Conservation (phyloP, 495 filamentous ascomycete species). For the Chaetomium tenue region DNA sequence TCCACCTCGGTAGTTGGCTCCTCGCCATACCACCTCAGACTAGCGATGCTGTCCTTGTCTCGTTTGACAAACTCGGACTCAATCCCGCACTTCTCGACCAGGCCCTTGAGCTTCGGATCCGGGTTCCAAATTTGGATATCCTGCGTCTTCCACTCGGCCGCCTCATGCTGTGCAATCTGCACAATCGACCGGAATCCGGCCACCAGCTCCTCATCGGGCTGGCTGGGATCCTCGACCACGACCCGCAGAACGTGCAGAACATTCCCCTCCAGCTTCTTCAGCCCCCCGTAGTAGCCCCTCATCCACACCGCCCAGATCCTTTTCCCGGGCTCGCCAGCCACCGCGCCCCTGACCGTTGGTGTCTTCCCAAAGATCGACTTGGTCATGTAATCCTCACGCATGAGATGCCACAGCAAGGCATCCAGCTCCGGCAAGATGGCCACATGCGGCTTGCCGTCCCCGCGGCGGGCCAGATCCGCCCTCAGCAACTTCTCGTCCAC, state of each 20-base stretch:
- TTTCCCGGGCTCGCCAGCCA: constrained; percentile 48
- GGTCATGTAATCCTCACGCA: constrained; percentile 79
- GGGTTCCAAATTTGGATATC: constrained; percentile 57
- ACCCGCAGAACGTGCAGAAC: constrained; percentile 76
- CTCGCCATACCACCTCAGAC: constrained; percentile 54
- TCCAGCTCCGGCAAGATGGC: constrained; percentile 72
- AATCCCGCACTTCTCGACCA: constrained; percentile 45
- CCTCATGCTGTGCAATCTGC: constrained; percentile 39
- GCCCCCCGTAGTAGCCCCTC: constrained; percentile 59
- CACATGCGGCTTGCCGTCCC: constrained; percentile 47
- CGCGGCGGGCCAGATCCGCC: constrained; percentile 38
- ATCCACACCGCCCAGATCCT: constrained; percentile 81
- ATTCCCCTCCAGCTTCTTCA: constrained; percentile 53
- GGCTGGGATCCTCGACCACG: constrained; percentile 61
- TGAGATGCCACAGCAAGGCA: constrained; percentile 79
- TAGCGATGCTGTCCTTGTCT: constrained; percentile 52
- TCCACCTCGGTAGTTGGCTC: constrained; percentile 57
- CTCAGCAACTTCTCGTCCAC: constrained; percentile 56
- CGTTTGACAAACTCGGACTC: constrained; percentile 45
- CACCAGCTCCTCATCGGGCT: constrained; percentile 43
- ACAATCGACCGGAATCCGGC: constrained; percentile 59
- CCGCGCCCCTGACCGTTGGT: constrained; percentile 68
- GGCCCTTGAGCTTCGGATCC: constrained; percentile 28
- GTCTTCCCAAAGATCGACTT: constrained; percentile 49
- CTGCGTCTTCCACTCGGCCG: constrained; percentile 44